Evolutionary conservation across 768 basidiomycete species (phyloP).

Genomic region (Neoboletus subvelutipes): DNA sequence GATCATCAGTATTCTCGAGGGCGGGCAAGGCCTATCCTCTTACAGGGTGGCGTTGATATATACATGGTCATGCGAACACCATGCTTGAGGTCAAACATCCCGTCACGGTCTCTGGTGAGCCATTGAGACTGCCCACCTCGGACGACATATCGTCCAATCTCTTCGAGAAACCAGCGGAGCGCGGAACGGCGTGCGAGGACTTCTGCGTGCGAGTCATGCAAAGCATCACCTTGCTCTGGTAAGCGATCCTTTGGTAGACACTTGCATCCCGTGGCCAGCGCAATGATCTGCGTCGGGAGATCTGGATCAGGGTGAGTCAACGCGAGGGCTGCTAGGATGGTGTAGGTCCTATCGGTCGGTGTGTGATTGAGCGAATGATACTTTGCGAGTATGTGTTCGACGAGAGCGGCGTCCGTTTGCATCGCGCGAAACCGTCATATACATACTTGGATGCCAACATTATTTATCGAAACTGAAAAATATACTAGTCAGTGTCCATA

Average conservation of each 20-base stretch:
- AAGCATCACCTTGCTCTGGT: constrained; percentile 66
- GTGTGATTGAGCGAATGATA: constrained; percentile 49
- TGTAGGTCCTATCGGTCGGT: constrained; percentile 58
- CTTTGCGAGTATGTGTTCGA: constrained; percentile 38
- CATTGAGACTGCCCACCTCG: constrained; percentile 43
- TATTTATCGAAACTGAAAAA: too few species aligned
- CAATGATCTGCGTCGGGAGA: constrained; percentile 51
- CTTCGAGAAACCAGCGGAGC: constrained; percentile 76
- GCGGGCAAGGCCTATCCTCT: constrained; percentile 36
- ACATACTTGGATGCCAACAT: too few species aligned
- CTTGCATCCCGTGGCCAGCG: constrained; percentile 82
- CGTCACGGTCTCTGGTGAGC: constrained; percentile 41
- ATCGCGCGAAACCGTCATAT: constrained; percentile 1
- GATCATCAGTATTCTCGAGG: constrained; percentile 39
- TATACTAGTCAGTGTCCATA: too few species aligned
- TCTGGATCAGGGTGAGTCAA: constrained; percentile 39
- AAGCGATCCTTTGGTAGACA: constrained; percentile 67
- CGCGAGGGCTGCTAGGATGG: constrained; percentile 57
- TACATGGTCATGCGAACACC: constrained; percentile 65
- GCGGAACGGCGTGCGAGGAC: constrained; percentile 82
- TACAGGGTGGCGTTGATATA: constrained; percentile 68
- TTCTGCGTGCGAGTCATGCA: constrained; percentile 93
- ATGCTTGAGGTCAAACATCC: constrained; percentile 45
- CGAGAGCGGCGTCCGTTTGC: constrained; percentile 29
- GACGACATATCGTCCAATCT: constrained; percentile 40